Evolutionary conservation across 495 filamentous ascomycete genomes (phyloP).

Genomic region (Penicillium dipodomyicola): DNA sequence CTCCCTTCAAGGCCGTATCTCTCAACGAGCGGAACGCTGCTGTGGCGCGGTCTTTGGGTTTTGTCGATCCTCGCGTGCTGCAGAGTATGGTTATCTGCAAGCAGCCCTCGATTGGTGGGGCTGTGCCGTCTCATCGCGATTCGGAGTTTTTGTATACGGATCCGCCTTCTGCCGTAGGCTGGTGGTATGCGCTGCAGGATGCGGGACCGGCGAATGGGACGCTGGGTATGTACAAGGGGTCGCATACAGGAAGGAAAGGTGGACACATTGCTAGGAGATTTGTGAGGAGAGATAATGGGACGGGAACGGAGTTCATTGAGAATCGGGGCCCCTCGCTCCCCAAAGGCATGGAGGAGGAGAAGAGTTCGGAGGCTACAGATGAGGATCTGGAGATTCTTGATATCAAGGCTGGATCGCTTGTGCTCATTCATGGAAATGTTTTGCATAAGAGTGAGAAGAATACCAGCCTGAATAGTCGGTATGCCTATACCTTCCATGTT

Average conservation of each 20-base stretch:
- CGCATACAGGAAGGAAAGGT: slow-evolving; percentile 52
- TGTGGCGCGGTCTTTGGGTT: slow-evolving; percentile 70
- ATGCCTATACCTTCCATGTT: slow-evolving; percentile 96
- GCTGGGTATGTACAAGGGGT: slow-evolving; percentile 77
- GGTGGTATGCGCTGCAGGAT: slow-evolving; percentile 96
- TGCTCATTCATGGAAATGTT: slow-evolving; percentile 94
- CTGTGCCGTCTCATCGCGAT: slow-evolving; percentile 86
- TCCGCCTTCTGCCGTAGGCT: slow-evolving; percentile 86
- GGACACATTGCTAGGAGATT: slow-evolving; percentile 66
- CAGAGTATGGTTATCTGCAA: slow-evolving; percentile 99
- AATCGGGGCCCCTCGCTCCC: slow-evolving; percentile 51
- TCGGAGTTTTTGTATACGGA: slow-evolving; percentile 89
- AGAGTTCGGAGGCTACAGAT: slow-evolving; percentile 36
- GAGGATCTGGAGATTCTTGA: slow-evolving; percentile 67
- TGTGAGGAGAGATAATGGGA: slow-evolving; percentile 58
- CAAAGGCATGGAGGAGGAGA: slow-evolving; percentile 37
- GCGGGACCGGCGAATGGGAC: slow-evolving; percentile 81
- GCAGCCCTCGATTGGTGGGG: slow-evolving; percentile 90
- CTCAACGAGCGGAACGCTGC: slow-evolving; percentile 53
- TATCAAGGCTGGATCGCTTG: slow-evolving; percentile 83
- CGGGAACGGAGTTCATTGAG: slow-evolving; percentile 55
- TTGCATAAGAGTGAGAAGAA: slow-evolving; percentile 97
- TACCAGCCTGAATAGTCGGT: slow-evolving; percentile 74
- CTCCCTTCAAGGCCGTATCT: slow-evolving; percentile 65
- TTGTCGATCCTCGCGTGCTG: slow-evolving; percentile 69